Percentiles rank a stretch among this genome's conserved stretches.
These are phyloP conservation scores for Salix brachista DNA, from an alignment of 345 rosid species.

Conservation along the genomic window DNA sequence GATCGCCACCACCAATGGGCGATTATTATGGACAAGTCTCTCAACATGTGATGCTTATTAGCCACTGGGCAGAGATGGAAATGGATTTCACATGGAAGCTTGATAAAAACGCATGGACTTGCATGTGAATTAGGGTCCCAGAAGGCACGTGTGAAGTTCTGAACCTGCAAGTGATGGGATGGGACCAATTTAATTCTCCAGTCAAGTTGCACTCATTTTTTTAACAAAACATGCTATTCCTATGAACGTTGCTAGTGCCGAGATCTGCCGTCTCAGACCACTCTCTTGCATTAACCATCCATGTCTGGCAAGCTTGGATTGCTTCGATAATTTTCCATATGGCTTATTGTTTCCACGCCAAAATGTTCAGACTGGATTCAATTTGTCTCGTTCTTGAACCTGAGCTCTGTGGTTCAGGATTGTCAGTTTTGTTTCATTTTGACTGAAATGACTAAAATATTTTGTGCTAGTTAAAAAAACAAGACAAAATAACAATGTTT, in stretches of 20 bases:
- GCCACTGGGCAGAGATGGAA: not conserved
- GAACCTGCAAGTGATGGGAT: not conserved
- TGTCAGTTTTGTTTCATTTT: no score
- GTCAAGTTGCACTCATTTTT: not conserved
- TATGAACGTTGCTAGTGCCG: not conserved
- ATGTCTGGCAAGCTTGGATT: no score
- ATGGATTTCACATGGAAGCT: constrained; percentile 4
- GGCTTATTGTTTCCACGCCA: not conserved
- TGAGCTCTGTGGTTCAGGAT: not conserved
- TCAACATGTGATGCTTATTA: not conserved
- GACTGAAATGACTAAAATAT: no score
- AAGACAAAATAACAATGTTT: accelerated
- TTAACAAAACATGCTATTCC: not conserved
- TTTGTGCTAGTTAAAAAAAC: no score
- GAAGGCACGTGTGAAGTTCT: constrained; percentile 19
- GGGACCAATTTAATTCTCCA: constrained; percentile 7
- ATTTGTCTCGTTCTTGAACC: not conserved
- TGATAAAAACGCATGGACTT: not conserved
- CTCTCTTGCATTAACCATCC: not conserved
- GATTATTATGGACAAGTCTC: constrained; percentile 1
- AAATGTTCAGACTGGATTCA: not conserved
- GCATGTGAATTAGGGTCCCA: constrained; percentile 32
- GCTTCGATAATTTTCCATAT: not conserved
- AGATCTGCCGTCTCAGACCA: not conserved
- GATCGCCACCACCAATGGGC: not conserved